Evolutionary conservation across 495 filamentous ascomycete genomes (phyloP), one percentile per base, ranked within the genome.

Genomic region (Penicillium herquei): DNA sequence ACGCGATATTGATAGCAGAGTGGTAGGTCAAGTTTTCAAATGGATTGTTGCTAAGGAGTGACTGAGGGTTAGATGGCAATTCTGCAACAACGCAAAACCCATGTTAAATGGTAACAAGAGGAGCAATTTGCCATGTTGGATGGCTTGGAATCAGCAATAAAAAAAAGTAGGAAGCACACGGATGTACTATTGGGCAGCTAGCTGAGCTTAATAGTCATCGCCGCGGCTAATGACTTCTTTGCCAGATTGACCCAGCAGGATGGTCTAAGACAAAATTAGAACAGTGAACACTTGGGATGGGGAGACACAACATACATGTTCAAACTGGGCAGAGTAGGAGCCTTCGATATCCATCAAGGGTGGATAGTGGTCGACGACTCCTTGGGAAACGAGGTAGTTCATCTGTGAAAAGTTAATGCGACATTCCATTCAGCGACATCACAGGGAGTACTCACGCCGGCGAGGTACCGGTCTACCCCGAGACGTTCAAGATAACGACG

Each of bases 401-500:
- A 81, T 73, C 78, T 81, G 47, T 14, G 13, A 7, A 40, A 26
- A 37, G 32, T 62, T 3, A 65, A 37, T 14, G 18, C 40, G 41
- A 17, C 13, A 7, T 30, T 47, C 18, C 17, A 35, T 32, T 3
- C 6, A 1, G 7, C 2, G 4, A 7, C 13, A 34, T 31, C n/a
- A 9, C 21, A 17, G 31, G 26, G 16, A 2, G 32, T 13, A 67
- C 77, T 68, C 68, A 84, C 79, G 7, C 83, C 84, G 6, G 81
- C 74, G 21, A 84, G 59, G 62, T 87, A 87, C 50, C 82, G 79
- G 14, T 84, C 73, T 47, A 85, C 70, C 0, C 84, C 84, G 48
- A 87, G 70, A 32, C 84, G 77, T 57, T 87, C 84, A 34, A 87
- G 75, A 60, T 85, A 86, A 26, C 84, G 80, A 37, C 84, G 72